phyloP scores from a whole-genome alignment of 1,284 basidiomycete genomes.

The Termitomyces sp. region DNA sequence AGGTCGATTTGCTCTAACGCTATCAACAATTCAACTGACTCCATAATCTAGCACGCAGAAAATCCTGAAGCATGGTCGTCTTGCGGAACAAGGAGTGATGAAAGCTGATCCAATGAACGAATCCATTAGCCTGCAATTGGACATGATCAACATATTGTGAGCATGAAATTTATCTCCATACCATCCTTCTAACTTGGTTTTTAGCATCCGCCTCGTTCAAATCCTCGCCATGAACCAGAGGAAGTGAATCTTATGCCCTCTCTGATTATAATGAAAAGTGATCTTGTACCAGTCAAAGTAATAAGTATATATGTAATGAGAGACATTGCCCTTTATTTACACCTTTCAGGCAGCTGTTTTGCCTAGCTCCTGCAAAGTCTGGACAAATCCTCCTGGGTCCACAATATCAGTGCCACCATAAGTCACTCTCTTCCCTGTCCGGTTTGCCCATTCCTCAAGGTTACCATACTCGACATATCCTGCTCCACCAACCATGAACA shows the following conservation, averaged over 20 bases:
- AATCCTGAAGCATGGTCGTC: constrained; percentile 72
- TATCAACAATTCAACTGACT: constrained; percentile 2
- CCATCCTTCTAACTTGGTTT: constrained; percentile 2
- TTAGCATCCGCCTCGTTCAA: constrained; percentile 76
- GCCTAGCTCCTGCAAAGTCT: constrained; percentile 61
- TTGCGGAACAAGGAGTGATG: constrained; percentile 66
- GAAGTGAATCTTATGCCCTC: constrained; percentile 29
- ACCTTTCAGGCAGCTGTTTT: constrained; percentile 6
- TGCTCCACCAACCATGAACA: constrained; percentile 96
- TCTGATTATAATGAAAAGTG: constrained; percentile 4
- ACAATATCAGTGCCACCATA: constrained; percentile 97
- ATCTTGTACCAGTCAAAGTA: constrained; percentile 7
- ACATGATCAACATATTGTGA: constrained; percentile 86
- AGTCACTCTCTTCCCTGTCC: constrained; percentile 79
- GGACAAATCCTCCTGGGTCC: constrained; percentile 83
- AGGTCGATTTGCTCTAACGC: constrained; percentile 21
- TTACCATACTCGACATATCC: constrained; percentile 98
- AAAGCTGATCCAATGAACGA: constrained; percentile 76
- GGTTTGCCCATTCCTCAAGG: constrained; percentile 84
- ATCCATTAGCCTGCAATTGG: constrained; percentile 75
- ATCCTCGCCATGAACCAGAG: constrained; percentile 68
- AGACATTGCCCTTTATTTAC: neutral
- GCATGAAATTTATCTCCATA: constrained; percentile 20
- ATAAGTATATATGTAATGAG: constrained; percentile 4
- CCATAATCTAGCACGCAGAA: constrained; percentile 60